These are phyloP conservation scores for Naegleria gruberi DNA, from an alignment of 208 protist species.

Conservation along the genomic window DNA sequence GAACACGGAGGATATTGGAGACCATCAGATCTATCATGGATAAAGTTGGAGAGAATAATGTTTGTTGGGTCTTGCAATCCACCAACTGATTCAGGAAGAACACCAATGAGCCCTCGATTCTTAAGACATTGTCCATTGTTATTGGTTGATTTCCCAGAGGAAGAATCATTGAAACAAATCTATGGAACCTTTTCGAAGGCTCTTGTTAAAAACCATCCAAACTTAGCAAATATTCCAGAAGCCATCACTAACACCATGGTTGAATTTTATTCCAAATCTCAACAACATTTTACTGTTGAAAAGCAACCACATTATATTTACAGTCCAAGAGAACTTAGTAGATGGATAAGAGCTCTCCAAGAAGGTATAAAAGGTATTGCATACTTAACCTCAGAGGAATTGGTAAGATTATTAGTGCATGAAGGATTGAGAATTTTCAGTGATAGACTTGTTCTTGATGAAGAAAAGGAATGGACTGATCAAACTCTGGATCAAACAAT, in stretches of 20 bases:
- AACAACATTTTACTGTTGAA: slow-evolving; percentile 81
- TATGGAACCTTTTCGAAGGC: slow-evolving; percentile 95
- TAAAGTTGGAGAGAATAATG: slow-evolving; percentile 86
- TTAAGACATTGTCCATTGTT: slow-evolving; percentile 93
- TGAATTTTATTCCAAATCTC: slow-evolving; percentile 80
- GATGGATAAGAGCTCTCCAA: slow-evolving; percentile 93
- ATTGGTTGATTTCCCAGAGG: slow-evolving; percentile 95
- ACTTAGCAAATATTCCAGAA: slow-evolving; percentile 49
- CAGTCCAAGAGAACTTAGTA: slow-evolving; percentile 93
- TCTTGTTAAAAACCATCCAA: slow-evolving; percentile 64
- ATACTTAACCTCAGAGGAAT: slow-evolving; percentile 63
- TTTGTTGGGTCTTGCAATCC: slow-evolving; percentile 94
- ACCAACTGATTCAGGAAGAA: slow-evolving; percentile 94
- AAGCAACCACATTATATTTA: slow-evolving; percentile 97
- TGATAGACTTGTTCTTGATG: slow-evolving; percentile 76
- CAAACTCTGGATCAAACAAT: slow-evolving; percentile 59
- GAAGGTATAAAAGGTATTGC: slow-evolving; percentile 48
- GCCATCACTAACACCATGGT: slow-evolving; percentile 87
- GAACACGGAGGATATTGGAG: slow-evolving; percentile 94
- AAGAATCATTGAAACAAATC: slow-evolving; percentile 90
- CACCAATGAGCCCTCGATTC: slow-evolving; percentile 86
- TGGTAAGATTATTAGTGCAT: slow-evolving; percentile 89
- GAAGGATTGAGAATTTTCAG: slow-evolving; percentile 94
- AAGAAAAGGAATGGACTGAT: slow-evolving; percentile 91
- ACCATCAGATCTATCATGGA: slow-evolving; percentile 69